Percentiles rank a stretch among this genome's conserved stretches.
These are phyloP conservation scores for Atalantia buxifolia DNA, from an alignment of 345 rosid genomes.

Conservation along the genomic window DNA sequence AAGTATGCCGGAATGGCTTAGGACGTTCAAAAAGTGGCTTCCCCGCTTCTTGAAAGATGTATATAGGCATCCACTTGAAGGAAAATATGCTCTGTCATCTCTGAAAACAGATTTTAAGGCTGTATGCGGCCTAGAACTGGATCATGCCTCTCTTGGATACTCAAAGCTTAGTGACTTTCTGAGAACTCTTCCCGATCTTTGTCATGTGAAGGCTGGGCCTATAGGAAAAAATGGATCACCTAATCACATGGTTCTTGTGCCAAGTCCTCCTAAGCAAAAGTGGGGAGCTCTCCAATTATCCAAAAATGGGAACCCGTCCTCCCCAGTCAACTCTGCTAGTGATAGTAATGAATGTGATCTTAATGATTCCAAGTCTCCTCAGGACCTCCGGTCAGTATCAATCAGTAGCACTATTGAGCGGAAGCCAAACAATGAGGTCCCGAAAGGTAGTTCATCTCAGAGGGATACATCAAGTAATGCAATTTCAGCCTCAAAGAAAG, in stretches of 20 bases:
- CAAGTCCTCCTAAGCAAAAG: conserved; percentile 28
- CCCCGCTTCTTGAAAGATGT: conserved; percentile 44
- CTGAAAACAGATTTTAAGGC: conserved; percentile 73
- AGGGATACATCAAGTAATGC: neutral
- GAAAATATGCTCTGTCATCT: conserved; percentile 72
- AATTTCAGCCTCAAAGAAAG: conserved; percentile 8
- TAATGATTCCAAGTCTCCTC: conserved; percentile 8
- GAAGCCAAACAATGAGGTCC: conserved; percentile 2
- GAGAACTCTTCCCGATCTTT: conserved; percentile 53
- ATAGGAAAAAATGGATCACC: conserved; percentile 36
- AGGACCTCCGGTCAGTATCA: conserved; percentile 20
- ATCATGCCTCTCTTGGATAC: conserved; percentile 75
- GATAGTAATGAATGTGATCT: conserved; percentile 14
- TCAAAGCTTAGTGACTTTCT: conserved; percentile 73
- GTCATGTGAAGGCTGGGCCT: conserved; percentile 37
- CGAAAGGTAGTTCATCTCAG: conserved; percentile 3
- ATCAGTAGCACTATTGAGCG: conserved; percentile 3
- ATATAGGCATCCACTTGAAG: conserved; percentile 28
- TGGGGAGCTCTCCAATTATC: conserved; percentile 22
- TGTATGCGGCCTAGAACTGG: conserved; percentile 56
- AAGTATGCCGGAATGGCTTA: conserved; percentile 54
- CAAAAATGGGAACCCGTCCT: conserved; percentile 3
- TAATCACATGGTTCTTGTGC: conserved; percentile 69
- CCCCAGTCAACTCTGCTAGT: neutral
- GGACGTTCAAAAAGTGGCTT: conserved; percentile 63